These are phyloP conservation scores for Saccharomycopsis microspora DNA, from an alignment of 805 yeast genomes.

Conservation along the genomic window DNA sequence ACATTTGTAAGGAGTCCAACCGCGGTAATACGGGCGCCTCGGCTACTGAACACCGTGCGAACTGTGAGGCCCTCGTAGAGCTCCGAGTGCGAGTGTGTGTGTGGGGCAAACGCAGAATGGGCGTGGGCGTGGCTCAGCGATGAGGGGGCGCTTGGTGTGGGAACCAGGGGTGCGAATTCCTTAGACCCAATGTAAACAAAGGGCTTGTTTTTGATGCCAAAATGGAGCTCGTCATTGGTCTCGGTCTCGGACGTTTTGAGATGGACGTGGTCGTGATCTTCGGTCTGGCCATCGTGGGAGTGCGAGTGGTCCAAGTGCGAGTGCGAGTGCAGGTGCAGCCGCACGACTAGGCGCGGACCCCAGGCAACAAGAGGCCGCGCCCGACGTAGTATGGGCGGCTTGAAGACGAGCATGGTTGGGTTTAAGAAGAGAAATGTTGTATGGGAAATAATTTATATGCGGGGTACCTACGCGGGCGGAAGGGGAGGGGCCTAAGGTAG, in stretches of 20 bases:
- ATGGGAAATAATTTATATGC: too few species aligned
- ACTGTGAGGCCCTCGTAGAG: conserved; percentile 10
- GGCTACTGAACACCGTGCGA: conserved; percentile 30
- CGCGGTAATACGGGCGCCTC: conserved; percentile 91
- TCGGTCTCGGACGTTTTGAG: conserved; percentile 32
- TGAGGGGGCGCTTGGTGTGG: neutral
- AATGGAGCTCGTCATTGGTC: conserved; percentile 27
- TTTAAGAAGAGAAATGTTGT: too few species aligned
- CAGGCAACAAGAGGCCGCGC: too few species aligned
- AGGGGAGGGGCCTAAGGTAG: too few species aligned
- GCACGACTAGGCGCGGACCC: too few species aligned
- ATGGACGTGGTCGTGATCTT: conserved; percentile 26
- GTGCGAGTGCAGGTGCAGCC: conserved; percentile 18
- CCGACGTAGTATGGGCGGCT: too few species aligned
- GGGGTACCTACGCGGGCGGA: too few species aligned
- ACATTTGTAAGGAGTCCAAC: conserved; percentile 77
- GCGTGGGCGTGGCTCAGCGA: conserved; percentile 6
- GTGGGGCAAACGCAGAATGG: conserved; percentile 3
- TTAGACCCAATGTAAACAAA: conserved; percentile 14
- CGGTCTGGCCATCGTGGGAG: conserved; percentile 16
- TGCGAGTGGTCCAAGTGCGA: conserved; percentile 21
- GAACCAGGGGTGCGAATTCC: conserved; percentile 10
- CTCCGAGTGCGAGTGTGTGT: conserved; percentile 25
- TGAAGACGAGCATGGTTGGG: too few species aligned
- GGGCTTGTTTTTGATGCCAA: conserved; percentile 21